Evolutionary conservation across 1,139 yeast species (phyloP), one percentile per base, ranked within the genome.

Genomic region (Scheffersomyces insectosa): DNA sequence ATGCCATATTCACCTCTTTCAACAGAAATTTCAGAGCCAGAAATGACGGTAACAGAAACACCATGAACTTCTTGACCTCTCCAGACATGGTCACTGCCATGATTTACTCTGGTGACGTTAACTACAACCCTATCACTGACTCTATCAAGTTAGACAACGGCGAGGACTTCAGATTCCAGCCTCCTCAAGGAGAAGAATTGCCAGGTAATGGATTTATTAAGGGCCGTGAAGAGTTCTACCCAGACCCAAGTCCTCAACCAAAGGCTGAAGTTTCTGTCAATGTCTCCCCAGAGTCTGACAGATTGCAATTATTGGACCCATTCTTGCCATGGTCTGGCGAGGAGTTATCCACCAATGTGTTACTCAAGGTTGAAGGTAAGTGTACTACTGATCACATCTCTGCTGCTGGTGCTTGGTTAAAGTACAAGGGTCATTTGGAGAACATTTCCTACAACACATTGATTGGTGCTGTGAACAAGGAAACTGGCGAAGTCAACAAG

Each of bases 341-440:
- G 63, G 99, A 93, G 65, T 68, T 91, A 52, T 73, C 79, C 49
- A 80, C 91, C 33, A 81, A 81, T 42, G 88, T 93, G 2, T 70
- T 91, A 47, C 69, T 93, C 60, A 93, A 91, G 71, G 97, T 91
- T 41, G 91, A 89, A 71, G 99, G 99, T 51, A 93, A 93, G 70
- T 91, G 98, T 76, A 93, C 99, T 37, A 93, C 99, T 34, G 99
- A 93, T 68, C 99, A 93, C 63, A 93, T 93, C 56, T 90, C 97
- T 25, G 98, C 98, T 35, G 99, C 99, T 31, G 99, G 99, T 62
- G 95, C 85, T n/a, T 93, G 99, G 99, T 80, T 93, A 69, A 93
- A 93, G 72, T 93, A 93, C 72, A 93, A 93, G 74, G 99, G 99
- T 14, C 99, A 93, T 63, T 77, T 93, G 59, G 97, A 91, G 65